Evolutionary conservation across 805 yeast species (phyloP), one percentile per base, ranked within the genome.

Genomic region (Myxozyma neotropica): DNA sequence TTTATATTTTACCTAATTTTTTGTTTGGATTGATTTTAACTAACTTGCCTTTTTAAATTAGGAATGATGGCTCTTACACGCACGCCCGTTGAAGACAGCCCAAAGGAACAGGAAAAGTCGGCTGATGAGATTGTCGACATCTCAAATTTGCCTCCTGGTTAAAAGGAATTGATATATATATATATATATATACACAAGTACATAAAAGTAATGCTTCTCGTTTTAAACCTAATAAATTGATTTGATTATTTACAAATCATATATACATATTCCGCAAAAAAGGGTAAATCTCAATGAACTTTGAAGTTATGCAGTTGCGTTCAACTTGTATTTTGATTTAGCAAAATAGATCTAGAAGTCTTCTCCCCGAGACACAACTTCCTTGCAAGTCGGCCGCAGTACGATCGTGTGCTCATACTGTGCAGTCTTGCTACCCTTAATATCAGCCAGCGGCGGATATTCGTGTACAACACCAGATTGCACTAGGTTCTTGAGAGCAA

Each of bases 21-120:
- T 29, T 38, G 10, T 3, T n/a, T 19, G 21, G n/a, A 4, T 38
- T 38, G n/a, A 4, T 19, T 8, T 23, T 46, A 17, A 19, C 33
- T 29, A 19, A 15, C n/a, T 29, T 39, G 10, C n/a, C 31, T 29
- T 19, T 7, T 10, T 29, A 29, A 29, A 29, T n/a, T 15, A 51
- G 59, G 59, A 17, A 89, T 93, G 95, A 91, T 94, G 93, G 99
- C 98, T 8, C 81, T 94, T 70, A 95, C 98, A 71, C 86, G 97
- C 82, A 89, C 98, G 51, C 97, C 96, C 44, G 77, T 91, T 68
- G 89, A 86, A 65, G 77, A 71, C 44, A 49, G 38, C 39, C 77
- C 73, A 44, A 81, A 77, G 19, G 81, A 78, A 23, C 84, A 80
- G 29, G 75, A 76, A 15, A 77, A 77, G 63, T 84, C 82, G 61